Conservation (phyloP, 2,329 filamentous ascomycete species). For the Fusarium illudens region DNA sequence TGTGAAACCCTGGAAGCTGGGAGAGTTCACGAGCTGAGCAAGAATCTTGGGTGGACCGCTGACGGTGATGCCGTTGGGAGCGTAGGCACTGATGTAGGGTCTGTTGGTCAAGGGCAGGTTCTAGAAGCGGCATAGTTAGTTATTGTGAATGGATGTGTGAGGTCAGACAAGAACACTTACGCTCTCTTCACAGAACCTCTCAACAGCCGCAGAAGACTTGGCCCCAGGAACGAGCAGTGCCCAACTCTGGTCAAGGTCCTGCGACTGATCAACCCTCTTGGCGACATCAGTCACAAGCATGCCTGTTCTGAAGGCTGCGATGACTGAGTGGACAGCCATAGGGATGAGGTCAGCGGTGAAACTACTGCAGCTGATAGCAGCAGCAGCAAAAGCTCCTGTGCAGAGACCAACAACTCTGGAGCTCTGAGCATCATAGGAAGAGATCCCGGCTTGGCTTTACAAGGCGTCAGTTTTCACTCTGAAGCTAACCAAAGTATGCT, state of each 20-base stretch:
- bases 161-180: background rate
- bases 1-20: slow-evolving; percentile 4
- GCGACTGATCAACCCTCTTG: slow-evolving; percentile 5
- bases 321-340: slow-evolving; percentile 22
- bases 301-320: slow-evolving; percentile 28
- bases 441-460: slow-evolving; percentile 14
- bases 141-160: accelerated
- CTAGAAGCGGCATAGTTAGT: background rate
- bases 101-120: slow-evolving; percentile 20
- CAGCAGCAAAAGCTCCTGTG: slow-evolving; percentile 33
- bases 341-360: slow-evolving; percentile 29
- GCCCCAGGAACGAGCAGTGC: slow-evolving; percentile 27
- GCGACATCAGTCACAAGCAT: slow-evolving; percentile 27
- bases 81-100: slow-evolving; percentile 35
- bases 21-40: slow-evolving; percentile 7
- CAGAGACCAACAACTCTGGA: slow-evolving; percentile 32
- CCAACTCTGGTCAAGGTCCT: slow-evolving; percentile 26
- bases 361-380: slow-evolving; percentile 32
- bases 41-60: slow-evolving; percentile 30
- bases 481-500: accelerated
- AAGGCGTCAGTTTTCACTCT: accelerated
- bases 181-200: slow-evolving; percentile 1
- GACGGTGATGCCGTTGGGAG: slow-evolving; percentile 27
- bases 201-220: background rate
- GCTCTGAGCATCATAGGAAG: slow-evolving; percentile 27